These are phyloP conservation scores for Solanum neorickii DNA, from an alignment of 257 asterid genomes.

Conservation along the genomic window DNA sequence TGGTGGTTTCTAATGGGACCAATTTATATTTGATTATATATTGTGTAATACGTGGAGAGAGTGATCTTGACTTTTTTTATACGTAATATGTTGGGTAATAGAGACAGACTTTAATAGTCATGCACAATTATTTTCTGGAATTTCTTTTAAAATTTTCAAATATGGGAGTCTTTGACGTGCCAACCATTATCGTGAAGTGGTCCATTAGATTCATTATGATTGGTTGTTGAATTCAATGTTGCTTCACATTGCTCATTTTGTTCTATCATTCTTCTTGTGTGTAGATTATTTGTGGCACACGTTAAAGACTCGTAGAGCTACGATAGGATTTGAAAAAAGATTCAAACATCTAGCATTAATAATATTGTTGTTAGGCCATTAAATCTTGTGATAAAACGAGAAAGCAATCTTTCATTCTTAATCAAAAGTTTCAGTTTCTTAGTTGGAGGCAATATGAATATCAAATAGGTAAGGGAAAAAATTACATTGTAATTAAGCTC, in stretches of 20 bases:
- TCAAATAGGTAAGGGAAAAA: neutral
- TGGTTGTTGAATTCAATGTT: conserved; percentile 13
- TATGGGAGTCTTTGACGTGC: conserved; percentile 40
- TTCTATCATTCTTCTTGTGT: neutral
- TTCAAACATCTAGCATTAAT: neutral
- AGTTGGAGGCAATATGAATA: neutral
- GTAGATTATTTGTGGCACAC: neutral
- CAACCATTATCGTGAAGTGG: neutral
- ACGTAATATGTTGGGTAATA: neutral
- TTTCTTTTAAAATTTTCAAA: conserved; percentile 9
- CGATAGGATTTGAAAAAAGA: neutral
- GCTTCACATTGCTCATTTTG: neutral
- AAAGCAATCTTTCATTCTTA: no score
- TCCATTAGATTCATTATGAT: neutral
- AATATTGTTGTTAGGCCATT: neutral
- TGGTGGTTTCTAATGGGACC: neutral
- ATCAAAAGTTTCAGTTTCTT: no score
- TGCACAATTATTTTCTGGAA: neutral
- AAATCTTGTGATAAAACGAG: neutral
- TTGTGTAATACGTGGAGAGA: neutral
- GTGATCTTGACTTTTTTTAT: neutral
- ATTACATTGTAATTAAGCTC: no score
- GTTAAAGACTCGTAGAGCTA: neutral
- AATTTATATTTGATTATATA: neutral
- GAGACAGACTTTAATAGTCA: neutral